Evolutionary conservation across 2,329 filamentous ascomycete genomes (phyloP).

Genomic region (Didymella pomorum): DNA sequence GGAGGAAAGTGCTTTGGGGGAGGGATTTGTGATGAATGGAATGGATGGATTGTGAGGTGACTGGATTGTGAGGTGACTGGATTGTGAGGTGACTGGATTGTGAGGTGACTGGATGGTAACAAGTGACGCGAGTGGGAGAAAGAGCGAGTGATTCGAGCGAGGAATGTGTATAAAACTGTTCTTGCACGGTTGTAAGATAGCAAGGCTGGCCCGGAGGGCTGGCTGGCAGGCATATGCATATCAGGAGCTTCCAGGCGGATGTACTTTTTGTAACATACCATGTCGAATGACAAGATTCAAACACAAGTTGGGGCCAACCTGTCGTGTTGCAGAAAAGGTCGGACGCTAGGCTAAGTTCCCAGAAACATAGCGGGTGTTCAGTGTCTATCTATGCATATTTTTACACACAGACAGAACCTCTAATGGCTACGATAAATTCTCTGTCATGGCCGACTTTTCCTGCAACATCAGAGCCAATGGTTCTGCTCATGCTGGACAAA

Average conservation of each 20-base stretch:
- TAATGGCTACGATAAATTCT: too few relatives aligned
- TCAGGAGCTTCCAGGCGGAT: conserved; percentile 13
- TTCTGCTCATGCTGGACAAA: background rate
- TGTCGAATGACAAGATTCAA: conserved; percentile 12
- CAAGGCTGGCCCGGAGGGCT: background rate
- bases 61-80: too few relatives aligned
- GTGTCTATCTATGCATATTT: too few relatives aligned
- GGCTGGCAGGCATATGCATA: conserved; percentile 21
- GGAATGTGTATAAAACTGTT: conserved; percentile 18
- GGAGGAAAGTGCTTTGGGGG: conserved; percentile 68
- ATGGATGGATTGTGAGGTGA: too few relatives aligned
- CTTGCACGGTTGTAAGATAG: conserved; percentile 21
- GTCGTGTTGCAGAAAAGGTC: too few relatives aligned
- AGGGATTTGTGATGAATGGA: conserved; percentile 58
- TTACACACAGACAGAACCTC: too few relatives aligned
- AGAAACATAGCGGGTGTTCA: too few relatives aligned
- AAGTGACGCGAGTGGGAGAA: background rate
- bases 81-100: too few relatives aligned
- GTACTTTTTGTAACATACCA: conserved; percentile 20
- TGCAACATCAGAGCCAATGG: too few relatives aligned
- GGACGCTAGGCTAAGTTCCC: too few relatives aligned
- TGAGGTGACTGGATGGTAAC: too few relatives aligned
- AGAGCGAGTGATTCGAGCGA: background rate
- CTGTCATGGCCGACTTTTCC: too few relatives aligned
- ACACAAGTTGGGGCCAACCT: background rate